Conservation (phyloP, 2,329 filamentous ascomycete species). For the Plenodomus tracheiphilus region DNA sequence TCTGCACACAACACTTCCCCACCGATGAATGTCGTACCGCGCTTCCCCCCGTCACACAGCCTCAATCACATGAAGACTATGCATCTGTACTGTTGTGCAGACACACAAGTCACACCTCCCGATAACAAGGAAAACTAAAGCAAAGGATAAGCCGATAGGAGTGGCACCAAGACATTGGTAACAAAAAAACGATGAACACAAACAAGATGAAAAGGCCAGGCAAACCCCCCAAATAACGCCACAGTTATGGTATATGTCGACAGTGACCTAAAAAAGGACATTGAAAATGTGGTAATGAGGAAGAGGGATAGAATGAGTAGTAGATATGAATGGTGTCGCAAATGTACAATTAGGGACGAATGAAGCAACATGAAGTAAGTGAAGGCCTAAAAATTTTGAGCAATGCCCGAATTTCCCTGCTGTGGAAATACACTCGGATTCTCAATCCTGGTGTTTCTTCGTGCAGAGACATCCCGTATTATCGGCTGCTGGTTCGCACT, state of each 20-base stretch:
- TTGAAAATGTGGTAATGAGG: not conserved
- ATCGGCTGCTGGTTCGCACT: conserved; percentile 67
- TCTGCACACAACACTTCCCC: too few species aligned
- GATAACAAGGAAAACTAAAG: too few species aligned
- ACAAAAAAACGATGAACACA: too few species aligned
- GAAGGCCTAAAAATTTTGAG: conserved; percentile 81
- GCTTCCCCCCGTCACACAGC: too few species aligned
- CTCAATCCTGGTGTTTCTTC: conserved; percentile 93
- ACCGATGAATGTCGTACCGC: too few species aligned
- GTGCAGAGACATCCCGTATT: conserved; percentile 88
- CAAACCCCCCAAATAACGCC: not conserved
- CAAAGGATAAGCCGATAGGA: too few species aligned
- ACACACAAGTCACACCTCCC: too few species aligned
- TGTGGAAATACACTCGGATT: conserved; percentile 86
- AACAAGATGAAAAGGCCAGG: not conserved
- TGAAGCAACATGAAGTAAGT: not conserved
- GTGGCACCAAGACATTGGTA: too few species aligned
- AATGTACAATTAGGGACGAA: not conserved
- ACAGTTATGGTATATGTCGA: not conserved
- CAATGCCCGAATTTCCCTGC: conserved; percentile 87
- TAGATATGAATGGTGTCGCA: not conserved
- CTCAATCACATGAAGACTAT: too few species aligned
- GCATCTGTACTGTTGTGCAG: too few species aligned
- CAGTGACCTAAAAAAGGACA: not conserved
- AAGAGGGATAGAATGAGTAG: not conserved